Base-by-base conservation (phyloP, 2,329 filamentous ascomycete genomes). In the Huntiella abstrusa region DNA sequence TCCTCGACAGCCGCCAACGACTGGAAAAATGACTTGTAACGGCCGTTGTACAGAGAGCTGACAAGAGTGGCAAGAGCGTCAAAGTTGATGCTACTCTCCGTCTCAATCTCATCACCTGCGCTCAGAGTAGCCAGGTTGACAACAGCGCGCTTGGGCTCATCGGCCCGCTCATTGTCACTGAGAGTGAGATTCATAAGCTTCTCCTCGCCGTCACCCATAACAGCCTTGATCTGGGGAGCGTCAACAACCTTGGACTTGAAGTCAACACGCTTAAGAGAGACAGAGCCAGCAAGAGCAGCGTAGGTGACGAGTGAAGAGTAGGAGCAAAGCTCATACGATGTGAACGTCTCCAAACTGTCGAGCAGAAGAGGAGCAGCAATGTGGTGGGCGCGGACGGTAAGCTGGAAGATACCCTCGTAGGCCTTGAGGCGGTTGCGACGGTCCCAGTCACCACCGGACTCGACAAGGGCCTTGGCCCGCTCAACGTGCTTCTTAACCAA, bases 231-330 rank as follows among this genome's bases (percentile, higher is more conserved):
- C 66, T 98, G 91, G 10, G 91, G 88, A 5, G 91, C 91, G 61
- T 98, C 91, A 36, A 98, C 88, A 19, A 98, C 91, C 69, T 96
- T 96, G 53, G 83, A 83, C 71, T 98, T 98, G 74, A 98, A 98
- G 63, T 98, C 91, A 33, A 95, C 85, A 42, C 91, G 82, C 69
- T 95, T 94, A 48, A 98, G 74, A 40, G 88, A 91, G 17, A 96
- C 80, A 5, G 87, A 92, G 49, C 91, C 91, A 33, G 91, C 86
- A 33, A 98, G 77, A 16, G 96, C 88, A 1, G 91, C 86, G 67
- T 96, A 98, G 48, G 95, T 79, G 44, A 98, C 91, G 17, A 98
- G 75, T 51, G 77, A 82, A 49, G 86, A 94, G 69, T 98, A 98
- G 54, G 81, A 88, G 77, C 91, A 98, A 43, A 98, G 77, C 64